Conservation (phyloP, 2,329 filamentous ascomycete genomes). For the Fusarium equiseti region DNA sequence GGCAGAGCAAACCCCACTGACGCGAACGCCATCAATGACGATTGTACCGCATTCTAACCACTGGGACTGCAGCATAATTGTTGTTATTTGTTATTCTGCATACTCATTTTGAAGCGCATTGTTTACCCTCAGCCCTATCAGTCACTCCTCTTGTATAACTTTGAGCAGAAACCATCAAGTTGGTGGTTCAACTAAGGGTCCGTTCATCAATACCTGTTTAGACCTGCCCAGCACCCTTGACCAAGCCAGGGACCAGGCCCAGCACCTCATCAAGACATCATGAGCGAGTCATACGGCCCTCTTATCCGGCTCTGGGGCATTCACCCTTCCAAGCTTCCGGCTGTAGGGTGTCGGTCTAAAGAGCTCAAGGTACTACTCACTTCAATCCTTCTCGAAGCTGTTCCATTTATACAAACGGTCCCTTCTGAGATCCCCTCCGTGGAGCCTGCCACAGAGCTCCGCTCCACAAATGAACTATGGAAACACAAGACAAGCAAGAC, state of each 20-base stretch:
- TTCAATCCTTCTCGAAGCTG: slow-evolving; percentile 67
- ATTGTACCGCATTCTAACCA: slow-evolving; percentile 13
- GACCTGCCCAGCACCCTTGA: slow-evolving; percentile 2
- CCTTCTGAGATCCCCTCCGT: slow-evolving; percentile 53
- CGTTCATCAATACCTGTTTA: slow-evolving; percentile 4
- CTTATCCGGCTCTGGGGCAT: slow-evolving; percentile 68
- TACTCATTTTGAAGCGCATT: not conserved
- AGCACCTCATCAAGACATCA: slow-evolving; percentile 19
- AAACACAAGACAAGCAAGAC: slow-evolving; percentile 63
- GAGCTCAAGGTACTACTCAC: slow-evolving; percentile 65
- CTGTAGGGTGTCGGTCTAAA: slow-evolving; percentile 53
- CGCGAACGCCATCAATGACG: slow-evolving; percentile 34
- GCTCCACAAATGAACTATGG: slow-evolving; percentile 56
- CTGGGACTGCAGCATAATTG: not conserved
- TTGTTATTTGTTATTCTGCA: not conserved
- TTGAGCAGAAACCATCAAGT: not conserved
- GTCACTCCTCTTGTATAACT: not conserved
- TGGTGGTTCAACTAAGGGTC: not conserved
- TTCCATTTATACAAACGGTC: slow-evolving; percentile 68
- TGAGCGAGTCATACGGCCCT: slow-evolving; percentile 55
- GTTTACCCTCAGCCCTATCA: not conserved
- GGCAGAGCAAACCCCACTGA: slow-evolving; percentile 31
- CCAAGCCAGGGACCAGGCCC: not conserved
- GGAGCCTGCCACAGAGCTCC: slow-evolving; percentile 37
- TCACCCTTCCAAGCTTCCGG: slow-evolving; percentile 60